Evolutionary conservation across 495 filamentous ascomycete species (phyloP).

Genomic region (Geoglossum glabrum): DNA sequence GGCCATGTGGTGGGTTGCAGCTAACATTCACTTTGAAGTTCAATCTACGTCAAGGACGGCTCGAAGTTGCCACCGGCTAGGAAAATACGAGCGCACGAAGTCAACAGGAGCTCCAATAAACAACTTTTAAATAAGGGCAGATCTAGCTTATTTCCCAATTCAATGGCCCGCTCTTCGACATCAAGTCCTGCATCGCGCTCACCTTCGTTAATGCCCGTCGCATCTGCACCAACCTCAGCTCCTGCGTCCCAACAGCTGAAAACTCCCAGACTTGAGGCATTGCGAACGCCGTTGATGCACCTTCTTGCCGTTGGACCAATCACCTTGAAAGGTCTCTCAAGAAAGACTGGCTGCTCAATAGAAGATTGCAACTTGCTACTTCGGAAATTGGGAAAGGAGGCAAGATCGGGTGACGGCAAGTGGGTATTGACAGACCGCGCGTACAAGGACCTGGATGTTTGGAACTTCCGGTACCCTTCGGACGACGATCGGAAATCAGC

Average conservation of each 20-base stretch:
- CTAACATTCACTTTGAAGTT: background rate
- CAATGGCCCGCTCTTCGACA: constrained; percentile 36
- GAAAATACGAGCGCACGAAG: constrained; percentile 3
- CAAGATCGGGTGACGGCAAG: constrained; percentile 31
- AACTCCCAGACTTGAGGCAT: constrained; percentile 13
- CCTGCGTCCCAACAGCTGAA: constrained; percentile 23
- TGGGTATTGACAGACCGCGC: constrained; percentile 47
- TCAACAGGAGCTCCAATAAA: constrained; percentile 6
- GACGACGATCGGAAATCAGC: constrained; percentile 52
- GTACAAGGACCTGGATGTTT: constrained; percentile 72
- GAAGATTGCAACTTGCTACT: constrained; percentile 37
- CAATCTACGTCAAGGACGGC: constrained; percentile 3
- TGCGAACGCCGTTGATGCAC: constrained; percentile 45
- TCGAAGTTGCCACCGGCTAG: constrained; percentile 7
- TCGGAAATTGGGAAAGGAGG: constrained; percentile 35
- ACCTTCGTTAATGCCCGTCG: constrained; percentile 8
- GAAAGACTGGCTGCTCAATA: constrained; percentile 30
- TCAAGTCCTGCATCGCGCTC: constrained; percentile 34
- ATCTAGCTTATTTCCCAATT: constrained; percentile 15
- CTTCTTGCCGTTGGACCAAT: constrained; percentile 44
- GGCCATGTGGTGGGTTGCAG: background rate
- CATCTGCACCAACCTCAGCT: constrained; percentile 28
- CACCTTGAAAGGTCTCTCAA: constrained; percentile 34
- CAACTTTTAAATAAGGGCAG: constrained; percentile 24
- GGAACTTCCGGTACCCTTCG: constrained; percentile 48